phyloP scores from a whole-genome alignment of 192 early-diverging fungal genomes.

The Paraglomus brasilianum region DNA sequence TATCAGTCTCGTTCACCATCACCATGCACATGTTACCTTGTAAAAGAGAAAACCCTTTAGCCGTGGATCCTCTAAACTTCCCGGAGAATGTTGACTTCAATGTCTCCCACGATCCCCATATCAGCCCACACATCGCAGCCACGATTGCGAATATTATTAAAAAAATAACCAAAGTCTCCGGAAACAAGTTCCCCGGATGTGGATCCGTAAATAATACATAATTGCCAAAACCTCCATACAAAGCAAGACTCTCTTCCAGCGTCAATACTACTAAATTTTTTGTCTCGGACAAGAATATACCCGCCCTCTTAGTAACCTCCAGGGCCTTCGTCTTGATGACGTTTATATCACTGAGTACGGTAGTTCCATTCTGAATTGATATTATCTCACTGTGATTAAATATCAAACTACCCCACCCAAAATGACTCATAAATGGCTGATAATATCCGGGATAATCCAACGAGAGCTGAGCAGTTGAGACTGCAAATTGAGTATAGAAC shows the following conservation, averaged over 20 bases:
- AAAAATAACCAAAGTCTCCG: no score
- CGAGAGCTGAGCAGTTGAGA: slow-evolving; percentile 45
- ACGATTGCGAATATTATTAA: no score
- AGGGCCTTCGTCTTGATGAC: background rate
- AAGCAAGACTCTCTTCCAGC: slow-evolving; percentile 32
- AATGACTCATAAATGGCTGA: slow-evolving; percentile 45
- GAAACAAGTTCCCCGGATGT: no score
- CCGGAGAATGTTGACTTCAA: no score
- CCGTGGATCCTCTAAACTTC: no score
- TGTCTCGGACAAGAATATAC: background rate
- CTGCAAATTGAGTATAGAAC: slow-evolving; percentile 51
- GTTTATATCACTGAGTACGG: background rate
- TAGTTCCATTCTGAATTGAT: background rate
- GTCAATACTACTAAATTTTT: no score
- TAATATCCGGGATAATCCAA: slow-evolving; percentile 51
- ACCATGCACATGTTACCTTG: no score
- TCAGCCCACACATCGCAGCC: no score
- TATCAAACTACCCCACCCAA: slow-evolving; percentile 39
- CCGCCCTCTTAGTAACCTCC: background rate
- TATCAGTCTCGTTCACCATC: no score
- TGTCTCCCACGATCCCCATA: no score
- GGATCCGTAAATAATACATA: background rate
- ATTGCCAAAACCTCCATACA: background rate
- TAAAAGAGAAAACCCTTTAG: no score
- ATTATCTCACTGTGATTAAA: background rate